These are phyloP conservation scores for Nadsonia commutata DNA, from an alignment of 1,139 yeast species.

Conservation along the genomic window DNA sequence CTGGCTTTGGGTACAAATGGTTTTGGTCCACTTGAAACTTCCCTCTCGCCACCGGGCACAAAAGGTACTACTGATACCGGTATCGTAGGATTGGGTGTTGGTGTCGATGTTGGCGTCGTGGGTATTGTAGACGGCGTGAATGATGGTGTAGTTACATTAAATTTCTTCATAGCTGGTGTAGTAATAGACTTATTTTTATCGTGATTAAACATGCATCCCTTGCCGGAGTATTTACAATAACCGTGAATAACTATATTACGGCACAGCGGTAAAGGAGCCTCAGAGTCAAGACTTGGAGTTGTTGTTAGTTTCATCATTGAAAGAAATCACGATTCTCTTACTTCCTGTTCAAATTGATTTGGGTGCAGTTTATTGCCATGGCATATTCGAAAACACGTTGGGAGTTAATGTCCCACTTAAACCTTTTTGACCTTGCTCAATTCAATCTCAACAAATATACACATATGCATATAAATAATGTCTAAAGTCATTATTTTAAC, in stretches of 20 bases:
- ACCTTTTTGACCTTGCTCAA: no score
- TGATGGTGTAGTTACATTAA: slow-evolving; percentile 51
- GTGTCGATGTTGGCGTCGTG: slow-evolving; percentile 10
- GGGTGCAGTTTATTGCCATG: no score
- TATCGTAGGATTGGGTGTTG: background rate
- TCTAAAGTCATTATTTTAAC: slow-evolving; percentile 37
- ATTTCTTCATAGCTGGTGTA: slow-evolving; percentile 26
- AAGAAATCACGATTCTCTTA: no score
- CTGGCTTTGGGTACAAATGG: no score
- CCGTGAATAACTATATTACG: slow-evolving; percentile 79
- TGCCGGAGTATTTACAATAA: slow-evolving; percentile 75
- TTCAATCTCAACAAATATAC: no score
- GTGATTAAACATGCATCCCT: slow-evolving; percentile 79
- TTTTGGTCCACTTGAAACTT: background rate
- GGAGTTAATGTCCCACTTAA: no score
- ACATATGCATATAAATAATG: background rate
- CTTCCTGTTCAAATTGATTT: no score
- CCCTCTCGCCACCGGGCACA: background rate
- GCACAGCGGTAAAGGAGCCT: slow-evolving; percentile 37
- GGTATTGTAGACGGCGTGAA: slow-evolving; percentile 36
- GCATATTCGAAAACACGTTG: no score
- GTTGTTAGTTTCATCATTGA: no score
- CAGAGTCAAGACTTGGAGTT: no score
- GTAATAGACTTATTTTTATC: slow-evolving; percentile 17
- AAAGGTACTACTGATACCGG: background rate